These are phyloP conservation scores for Aspergillus transmontanensis DNA, from an alignment of 2,329 filamentous ascomycete genomes.

Conservation along the genomic window DNA sequence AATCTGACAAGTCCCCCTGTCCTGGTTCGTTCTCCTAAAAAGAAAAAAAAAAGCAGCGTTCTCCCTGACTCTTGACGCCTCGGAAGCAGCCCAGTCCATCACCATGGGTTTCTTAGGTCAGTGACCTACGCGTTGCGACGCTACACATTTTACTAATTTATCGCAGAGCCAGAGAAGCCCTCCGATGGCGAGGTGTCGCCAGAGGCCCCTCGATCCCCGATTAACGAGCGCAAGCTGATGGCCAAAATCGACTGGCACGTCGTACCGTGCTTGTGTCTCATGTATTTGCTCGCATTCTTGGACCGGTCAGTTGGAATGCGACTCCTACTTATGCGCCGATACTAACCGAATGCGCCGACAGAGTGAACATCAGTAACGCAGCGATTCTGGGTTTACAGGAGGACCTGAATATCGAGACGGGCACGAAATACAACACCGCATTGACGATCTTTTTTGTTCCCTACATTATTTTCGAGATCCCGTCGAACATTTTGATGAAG, in stretches of 20 bases:
- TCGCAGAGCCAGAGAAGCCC: not conserved
- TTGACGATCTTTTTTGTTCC: slow-evolving; percentile 82
- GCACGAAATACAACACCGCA: slow-evolving; percentile 70
- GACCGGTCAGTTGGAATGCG: slow-evolving; percentile 44
- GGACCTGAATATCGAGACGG: slow-evolving; percentile 60
- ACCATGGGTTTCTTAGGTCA: not conserved
- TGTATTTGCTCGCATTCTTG: slow-evolving; percentile 72
- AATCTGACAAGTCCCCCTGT: not conserved
- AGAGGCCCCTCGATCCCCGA: slow-evolving; percentile 29
- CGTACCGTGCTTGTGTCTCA: slow-evolving; percentile 70
- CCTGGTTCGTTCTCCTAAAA: not conserved
- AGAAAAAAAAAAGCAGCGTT: not conserved
- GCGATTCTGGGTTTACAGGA: slow-evolving; percentile 65
- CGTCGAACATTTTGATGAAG: slow-evolving; percentile 73
- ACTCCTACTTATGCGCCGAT: not conserved
- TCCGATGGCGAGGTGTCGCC: slow-evolving; percentile 6
- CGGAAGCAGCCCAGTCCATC: not conserved
- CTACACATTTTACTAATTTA: not conserved
- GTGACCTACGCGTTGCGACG: not conserved
- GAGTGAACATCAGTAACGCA: slow-evolving; percentile 81
- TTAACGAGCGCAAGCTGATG: slow-evolving; percentile 64
- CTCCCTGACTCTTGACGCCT: not conserved
- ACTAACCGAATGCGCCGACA: slow-evolving; percentile 15
- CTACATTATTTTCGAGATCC: slow-evolving; percentile 68
- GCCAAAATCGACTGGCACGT: slow-evolving; percentile 71